A percentile compares a stretch with the other conserved stretches of the same genome.
Evolutionary conservation across 2,329 filamentous ascomycete genomes (phyloP).

Genomic region (Ophiostoma australiae): DNA sequence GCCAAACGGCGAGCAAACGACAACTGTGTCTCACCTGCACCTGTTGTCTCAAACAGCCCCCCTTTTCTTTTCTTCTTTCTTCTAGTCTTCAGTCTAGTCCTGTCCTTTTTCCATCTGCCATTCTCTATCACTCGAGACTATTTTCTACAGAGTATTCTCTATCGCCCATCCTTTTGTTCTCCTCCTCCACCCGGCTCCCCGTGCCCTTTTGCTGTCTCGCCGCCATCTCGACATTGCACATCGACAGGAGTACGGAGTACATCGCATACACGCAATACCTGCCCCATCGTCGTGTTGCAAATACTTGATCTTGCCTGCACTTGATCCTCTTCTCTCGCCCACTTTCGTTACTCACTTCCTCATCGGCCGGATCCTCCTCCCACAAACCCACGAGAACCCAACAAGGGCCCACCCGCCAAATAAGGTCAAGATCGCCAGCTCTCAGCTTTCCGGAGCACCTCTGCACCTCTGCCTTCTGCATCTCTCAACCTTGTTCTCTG

Average conservation of each 20-base stretch:
- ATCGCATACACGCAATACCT: background rate
- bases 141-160: no score
- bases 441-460: conserved; percentile 12
- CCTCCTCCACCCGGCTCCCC: background rate
- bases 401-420: conserved; percentile 20
- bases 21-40: conserved; percentile 21
- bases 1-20: conserved; percentile 18
- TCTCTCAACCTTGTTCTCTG: background rate
- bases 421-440: conserved; percentile 25
- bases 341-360: conserved; percentile 10
- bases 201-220: background rate
- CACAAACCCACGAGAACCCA: conserved; percentile 18
- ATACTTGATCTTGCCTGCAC: conserved; percentile 5
- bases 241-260: background rate
- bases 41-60: conserved; percentile 18
- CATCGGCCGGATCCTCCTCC: background rate
- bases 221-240: background rate
- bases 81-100: conserved; percentile 11
- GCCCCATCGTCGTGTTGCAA: background rate
- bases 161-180: background rate
- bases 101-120: background rate
- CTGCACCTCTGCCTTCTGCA: background rate
- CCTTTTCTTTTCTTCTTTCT: conserved; percentile 14
- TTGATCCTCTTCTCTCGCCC: conserved; percentile 1
- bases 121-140: background rate